Conservation (phyloP, 768 basidiomycete genomes). For the Hemileccinum rubropunctum region DNA sequence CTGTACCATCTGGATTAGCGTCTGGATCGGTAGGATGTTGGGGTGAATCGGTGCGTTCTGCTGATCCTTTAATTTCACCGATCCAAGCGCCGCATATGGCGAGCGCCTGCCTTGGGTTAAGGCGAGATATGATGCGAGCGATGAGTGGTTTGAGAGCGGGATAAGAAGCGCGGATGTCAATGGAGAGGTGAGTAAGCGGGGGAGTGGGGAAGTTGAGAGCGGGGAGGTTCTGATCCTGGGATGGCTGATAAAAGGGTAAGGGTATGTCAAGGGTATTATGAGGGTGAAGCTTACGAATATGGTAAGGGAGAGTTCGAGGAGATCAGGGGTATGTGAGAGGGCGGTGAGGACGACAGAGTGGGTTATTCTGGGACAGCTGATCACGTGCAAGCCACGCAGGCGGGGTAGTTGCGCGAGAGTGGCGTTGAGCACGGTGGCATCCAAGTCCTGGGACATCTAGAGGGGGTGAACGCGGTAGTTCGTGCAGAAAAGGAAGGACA, state of each 20-base stretch:
- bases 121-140: slow-evolving; percentile 20
- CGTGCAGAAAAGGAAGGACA: slow-evolving; percentile 22
- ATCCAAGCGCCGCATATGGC: slow-evolving; percentile 30
- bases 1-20: neutral
- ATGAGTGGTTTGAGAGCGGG: slow-evolving; percentile 18
- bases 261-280: neutral
- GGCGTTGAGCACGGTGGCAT: slow-evolving; percentile 47
- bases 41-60: slow-evolving; percentile 9
- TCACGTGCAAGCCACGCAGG: slow-evolving; percentile 56
- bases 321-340: slow-evolving; percentile 43
- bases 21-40: slow-evolving; percentile 1
- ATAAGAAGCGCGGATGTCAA: slow-evolving; percentile 44
- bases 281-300: slow-evolving; percentile 44
- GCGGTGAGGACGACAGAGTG: slow-evolving; percentile 49
- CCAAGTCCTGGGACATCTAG: slow-evolving; percentile 57
- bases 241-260: slow-evolving; percentile 8
- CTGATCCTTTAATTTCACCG: slow-evolving; percentile 31
- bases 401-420: slow-evolving; percentile 49
- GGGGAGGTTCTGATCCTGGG: slow-evolving; percentile 9
- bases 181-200: slow-evolving; percentile 47
- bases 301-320: slow-evolving; percentile 62
- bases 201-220: slow-evolving; percentile 29
- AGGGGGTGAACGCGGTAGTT: neutral
- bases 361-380: slow-evolving; percentile 57
- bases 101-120: slow-evolving; percentile 31